phyloP scores from a whole-genome alignment of 768 basidiomycete species.

The Hypsizygus marmoreus region DNA sequence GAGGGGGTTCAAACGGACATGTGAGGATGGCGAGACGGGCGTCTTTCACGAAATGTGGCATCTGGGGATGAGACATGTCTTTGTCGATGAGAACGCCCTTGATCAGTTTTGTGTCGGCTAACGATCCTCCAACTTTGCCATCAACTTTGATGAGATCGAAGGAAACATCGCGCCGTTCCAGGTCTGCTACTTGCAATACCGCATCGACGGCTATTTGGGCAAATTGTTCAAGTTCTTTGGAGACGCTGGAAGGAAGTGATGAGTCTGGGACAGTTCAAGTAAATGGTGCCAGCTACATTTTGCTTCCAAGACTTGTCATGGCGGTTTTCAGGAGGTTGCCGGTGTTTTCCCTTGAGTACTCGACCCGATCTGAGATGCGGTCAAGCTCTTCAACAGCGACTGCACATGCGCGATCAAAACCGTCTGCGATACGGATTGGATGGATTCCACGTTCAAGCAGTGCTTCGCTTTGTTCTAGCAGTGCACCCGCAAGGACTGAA shows the following conservation, averaged over 20 bases:
- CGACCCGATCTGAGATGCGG: conserved; percentile 85
- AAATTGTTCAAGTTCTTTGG: conserved; percentile 93
- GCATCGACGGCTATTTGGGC: conserved; percentile 98
- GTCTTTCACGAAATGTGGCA: conserved; percentile 87
- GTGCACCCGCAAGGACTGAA: conserved; percentile 93
- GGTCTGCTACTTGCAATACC: conserved; percentile 91
- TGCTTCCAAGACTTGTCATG: conserved; percentile 95
- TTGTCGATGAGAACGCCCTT: conserved; percentile 99
- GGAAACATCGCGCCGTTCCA: conserved; percentile 91
- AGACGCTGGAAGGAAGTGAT: conserved; percentile 68
- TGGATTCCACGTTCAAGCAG: conserved; percentile 99
- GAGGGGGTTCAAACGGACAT: conserved; percentile 98
- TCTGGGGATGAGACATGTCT: conserved; percentile 99
- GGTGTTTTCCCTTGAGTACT: conserved; percentile 81
- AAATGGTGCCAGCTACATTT: conserved; percentile 67
- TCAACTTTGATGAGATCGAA: conserved; percentile 99
- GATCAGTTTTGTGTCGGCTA: conserved; percentile 94
- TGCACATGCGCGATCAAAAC: conserved; percentile 92
- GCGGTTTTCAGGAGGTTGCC: conserved; percentile 91
- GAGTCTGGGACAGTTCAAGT: conserved; percentile 1
- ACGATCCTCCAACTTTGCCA: conserved; percentile 96
- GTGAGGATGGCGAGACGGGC: conserved; percentile 96
- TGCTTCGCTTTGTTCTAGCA: conserved; percentile 91
- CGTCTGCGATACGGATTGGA: conserved; percentile 98
- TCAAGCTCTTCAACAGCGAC: conserved; percentile 92